Evolutionary conservation across 148 eudicot species (phyloP).

Genomic region (Vaccinium myrtillus): DNA sequence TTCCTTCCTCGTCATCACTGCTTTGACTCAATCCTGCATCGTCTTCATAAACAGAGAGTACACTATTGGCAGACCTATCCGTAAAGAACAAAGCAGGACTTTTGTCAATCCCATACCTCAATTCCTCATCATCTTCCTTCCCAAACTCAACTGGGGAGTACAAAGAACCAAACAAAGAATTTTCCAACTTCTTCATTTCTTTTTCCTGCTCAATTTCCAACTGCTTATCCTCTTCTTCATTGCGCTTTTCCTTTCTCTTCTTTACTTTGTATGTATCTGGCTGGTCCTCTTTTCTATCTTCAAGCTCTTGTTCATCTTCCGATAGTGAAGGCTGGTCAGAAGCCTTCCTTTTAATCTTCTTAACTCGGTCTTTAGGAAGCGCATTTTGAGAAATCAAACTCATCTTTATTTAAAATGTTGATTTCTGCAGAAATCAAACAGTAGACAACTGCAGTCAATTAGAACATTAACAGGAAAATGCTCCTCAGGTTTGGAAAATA

Average conservation of each 20-base stretch:
- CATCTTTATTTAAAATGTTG: conserved; percentile 22
- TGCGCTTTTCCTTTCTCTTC: conserved; percentile 56
- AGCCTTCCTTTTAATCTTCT: conserved; percentile 51
- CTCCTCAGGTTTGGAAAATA: not conserved
- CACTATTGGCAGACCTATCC: conserved; percentile 49
- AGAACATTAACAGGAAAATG: not conserved
- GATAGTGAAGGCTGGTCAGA: conserved; percentile 32
- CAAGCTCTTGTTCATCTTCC: conserved; percentile 28
- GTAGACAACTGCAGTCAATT: not conserved
- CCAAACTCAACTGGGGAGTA: conserved; percentile 72
- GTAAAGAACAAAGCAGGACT: conserved; percentile 49
- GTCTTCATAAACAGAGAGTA: conserved; percentile 43
- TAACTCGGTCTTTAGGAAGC: conserved; percentile 31
- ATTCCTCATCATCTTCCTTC: conserved; percentile 42
- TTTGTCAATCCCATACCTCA: conserved; percentile 28
- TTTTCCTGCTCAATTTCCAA: conserved; percentile 43
- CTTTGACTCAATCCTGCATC: conserved; percentile 32
- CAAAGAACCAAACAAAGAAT: conserved; percentile 61
- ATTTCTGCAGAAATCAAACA: conserved; percentile 21
- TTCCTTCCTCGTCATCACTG: conserved; percentile 30
- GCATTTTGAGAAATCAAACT: conserved; percentile 80
- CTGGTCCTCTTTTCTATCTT: conserved; percentile 23
- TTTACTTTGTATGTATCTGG: conserved; percentile 21
- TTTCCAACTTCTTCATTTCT: conserved; percentile 68
- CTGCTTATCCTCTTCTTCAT: conserved; percentile 33